Evolutionary conservation across 352 stramenopile genomes (phyloP).

Genomic region (Globisporangium spiculum): DNA sequence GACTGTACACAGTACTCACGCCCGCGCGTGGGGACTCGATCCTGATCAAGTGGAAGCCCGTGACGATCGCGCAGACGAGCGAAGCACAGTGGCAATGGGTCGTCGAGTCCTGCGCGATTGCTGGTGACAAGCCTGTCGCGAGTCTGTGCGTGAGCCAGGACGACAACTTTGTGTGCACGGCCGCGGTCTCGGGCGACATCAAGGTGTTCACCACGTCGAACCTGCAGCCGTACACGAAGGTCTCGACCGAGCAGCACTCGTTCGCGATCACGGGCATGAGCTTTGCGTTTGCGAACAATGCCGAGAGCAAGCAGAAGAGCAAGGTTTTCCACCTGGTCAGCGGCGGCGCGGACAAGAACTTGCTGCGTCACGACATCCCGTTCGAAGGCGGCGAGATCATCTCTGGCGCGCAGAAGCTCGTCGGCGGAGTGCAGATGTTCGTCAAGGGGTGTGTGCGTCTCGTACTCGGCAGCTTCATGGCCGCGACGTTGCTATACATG

Average conservation of each 20-base stretch:
- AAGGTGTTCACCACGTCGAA: constrained; percentile 51
- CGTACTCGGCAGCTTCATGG: constrained; percentile 47
- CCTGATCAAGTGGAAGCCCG: constrained; percentile 77
- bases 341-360: constrained; percentile 70
- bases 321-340: constrained; percentile 52
- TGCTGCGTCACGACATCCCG: constrained; percentile 65
- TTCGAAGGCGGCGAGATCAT: constrained; percentile 55
- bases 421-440: constrained; percentile 26
- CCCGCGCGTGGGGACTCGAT: constrained; percentile 72
- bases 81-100: constrained; percentile 72
- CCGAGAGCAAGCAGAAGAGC: background rate
- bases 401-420: constrained; percentile 35
- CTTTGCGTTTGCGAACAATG: constrained; percentile 37
- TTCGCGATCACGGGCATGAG: constrained; percentile 86
- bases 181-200: constrained; percentile 71
- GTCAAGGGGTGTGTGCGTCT: constrained; percentile 38
- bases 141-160: constrained; percentile 78
- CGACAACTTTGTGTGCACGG: constrained; percentile 66
- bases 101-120: constrained; percentile 46
- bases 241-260: constrained; percentile 56
- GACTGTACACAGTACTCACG: constrained; percentile 74
- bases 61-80: constrained; percentile 64
- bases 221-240: constrained; percentile 51
- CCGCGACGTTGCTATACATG: constrained; percentile 57
- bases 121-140: constrained; percentile 67